phyloP scores from a whole-genome alignment of 1,139 yeast genomes.

The Blastobotrys indianensis region DNA sequence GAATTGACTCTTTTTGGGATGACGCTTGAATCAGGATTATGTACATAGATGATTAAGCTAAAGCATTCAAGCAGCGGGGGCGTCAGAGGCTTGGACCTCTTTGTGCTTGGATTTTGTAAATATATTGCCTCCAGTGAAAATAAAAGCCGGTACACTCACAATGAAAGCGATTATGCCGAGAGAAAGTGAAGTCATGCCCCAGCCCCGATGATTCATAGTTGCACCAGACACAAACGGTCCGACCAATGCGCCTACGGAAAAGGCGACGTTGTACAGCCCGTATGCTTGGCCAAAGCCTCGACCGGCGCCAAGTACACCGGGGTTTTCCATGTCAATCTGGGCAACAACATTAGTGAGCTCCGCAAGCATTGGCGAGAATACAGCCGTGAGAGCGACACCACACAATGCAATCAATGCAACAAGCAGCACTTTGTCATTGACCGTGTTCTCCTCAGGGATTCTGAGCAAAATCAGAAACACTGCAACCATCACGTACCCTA shows the following conservation, averaged over 20 bases:
- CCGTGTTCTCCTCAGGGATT: constrained; percentile 26
- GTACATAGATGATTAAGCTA: no score
- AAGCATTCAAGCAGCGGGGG: background rate
- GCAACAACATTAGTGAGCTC: constrained; percentile 30
- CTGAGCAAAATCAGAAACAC: constrained; percentile 30
- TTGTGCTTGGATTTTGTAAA: background rate
- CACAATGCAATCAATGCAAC: constrained; percentile 28
- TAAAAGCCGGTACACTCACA: constrained; percentile 24
- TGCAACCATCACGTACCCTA: constrained; percentile 25
- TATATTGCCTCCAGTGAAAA: constrained; percentile 28
- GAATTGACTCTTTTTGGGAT: no score
- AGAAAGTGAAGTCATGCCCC: constrained; percentile 25
- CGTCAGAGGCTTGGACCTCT: background rate
- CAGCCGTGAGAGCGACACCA: constrained; percentile 25
- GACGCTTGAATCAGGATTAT: no score
- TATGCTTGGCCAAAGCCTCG: constrained; percentile 35
- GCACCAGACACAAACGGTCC: constrained; percentile 35
- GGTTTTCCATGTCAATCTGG: constrained; percentile 25
- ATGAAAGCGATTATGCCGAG: constrained; percentile 26
- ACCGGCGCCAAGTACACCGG: constrained; percentile 32
- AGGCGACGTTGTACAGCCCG: constrained; percentile 35
- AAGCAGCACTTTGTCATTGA: constrained; percentile 28
- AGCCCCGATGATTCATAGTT: constrained; percentile 24
- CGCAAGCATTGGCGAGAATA: constrained; percentile 29
- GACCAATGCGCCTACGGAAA: constrained; percentile 30